Conservation (phyloP, 129 eudicot species). For the Saussurea involucrata region DNA sequence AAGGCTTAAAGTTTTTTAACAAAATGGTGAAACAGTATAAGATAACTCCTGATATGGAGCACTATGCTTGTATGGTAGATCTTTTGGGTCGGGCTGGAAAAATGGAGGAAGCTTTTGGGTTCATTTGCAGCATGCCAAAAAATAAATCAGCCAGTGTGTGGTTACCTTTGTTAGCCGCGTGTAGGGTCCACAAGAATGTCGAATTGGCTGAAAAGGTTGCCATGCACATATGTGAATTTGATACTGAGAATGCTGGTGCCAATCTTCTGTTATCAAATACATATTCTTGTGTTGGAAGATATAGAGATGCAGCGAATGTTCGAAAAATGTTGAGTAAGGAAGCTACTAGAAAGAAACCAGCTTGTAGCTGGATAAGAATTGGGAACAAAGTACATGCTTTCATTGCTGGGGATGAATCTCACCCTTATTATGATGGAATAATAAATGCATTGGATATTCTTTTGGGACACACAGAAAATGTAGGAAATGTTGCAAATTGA, state of each 20-base stretch:
- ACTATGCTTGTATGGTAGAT: slow-evolving; percentile 68
- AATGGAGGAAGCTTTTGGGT: slow-evolving; percentile 61
- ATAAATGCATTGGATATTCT: slow-evolving; percentile 33
- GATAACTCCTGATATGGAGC: slow-evolving; percentile 58
- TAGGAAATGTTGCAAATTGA: slow-evolving; percentile 37
- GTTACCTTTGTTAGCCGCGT: slow-evolving; percentile 66
- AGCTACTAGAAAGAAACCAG: slow-evolving; percentile 54
- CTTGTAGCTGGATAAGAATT: slow-evolving; percentile 79
- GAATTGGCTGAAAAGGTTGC: slow-evolving; percentile 75
- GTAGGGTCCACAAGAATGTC: slow-evolving; percentile 67
- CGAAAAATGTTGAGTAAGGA: slow-evolving; percentile 41
- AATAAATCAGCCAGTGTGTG: slow-evolving; percentile 42
- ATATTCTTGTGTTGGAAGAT: slow-evolving; percentile 58
- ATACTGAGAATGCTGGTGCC: slow-evolving; percentile 40
- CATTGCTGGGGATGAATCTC: slow-evolving; percentile 60
- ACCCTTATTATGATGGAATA: slow-evolving; percentile 40
- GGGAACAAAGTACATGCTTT: slow-evolving; percentile 59
- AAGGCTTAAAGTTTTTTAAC: slow-evolving; percentile 45
- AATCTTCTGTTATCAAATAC: slow-evolving; percentile 57
- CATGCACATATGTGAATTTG: slow-evolving; percentile 31
- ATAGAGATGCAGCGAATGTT: slow-evolving; percentile 56
- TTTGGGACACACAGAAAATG: slow-evolving; percentile 33
- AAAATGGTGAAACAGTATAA: slow-evolving; percentile 41
- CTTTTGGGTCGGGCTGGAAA: slow-evolving; percentile 77
- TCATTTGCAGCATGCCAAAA: slow-evolving; percentile 47